Conservation (phyloP, 495 filamentous ascomycete genomes). For the Daldinia childiae region DNA sequence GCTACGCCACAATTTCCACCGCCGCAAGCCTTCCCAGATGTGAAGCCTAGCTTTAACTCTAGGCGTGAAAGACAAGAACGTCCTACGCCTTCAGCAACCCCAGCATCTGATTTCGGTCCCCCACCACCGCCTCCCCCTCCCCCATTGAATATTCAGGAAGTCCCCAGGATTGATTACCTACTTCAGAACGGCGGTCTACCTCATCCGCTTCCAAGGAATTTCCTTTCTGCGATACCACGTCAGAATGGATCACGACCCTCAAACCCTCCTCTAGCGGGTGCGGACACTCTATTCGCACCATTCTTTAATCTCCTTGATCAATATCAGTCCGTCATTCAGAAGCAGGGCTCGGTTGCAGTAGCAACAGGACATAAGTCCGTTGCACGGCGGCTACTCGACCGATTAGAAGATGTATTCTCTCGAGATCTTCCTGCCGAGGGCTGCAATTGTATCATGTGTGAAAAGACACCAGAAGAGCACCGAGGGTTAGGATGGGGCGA, state of each 20-base stretch:
- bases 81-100: conserved; percentile 52
- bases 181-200: conserved; percentile 84
- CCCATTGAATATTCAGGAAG: conserved; percentile 66
- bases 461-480: conserved; percentile 63
- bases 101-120: conserved; percentile 59
- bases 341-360: conserved; percentile 90
- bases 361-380: conserved; percentile 95
- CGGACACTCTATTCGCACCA: conserved; percentile 77
- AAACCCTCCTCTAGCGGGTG: conserved; percentile 64
- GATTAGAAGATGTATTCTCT: conserved; percentile 91
- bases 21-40: conserved; percentile 46
- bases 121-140: conserved; percentile 79
- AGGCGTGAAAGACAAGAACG: conserved; percentile 39
- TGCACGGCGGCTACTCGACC: conserved; percentile 90
- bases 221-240: conserved; percentile 66
- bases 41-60: conserved; percentile 45
- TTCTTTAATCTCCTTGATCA: conserved; percentile 84
- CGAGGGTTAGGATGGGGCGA: conserved; percentile 95
- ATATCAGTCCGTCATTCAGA: conserved; percentile 80
- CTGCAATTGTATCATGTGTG: conserved; percentile 83
- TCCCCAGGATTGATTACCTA: conserved; percentile 87
- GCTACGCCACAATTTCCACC: conserved; percentile 61
- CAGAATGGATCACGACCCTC: conserved; percentile 59
- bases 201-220: conserved; percentile 68
- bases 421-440: conserved; percentile 85